Evolutionary conservation across 805 yeast genomes (phyloP), one percentile per base, ranked within the genome.

Genomic region (Phaffomyces opuntiae): DNA sequence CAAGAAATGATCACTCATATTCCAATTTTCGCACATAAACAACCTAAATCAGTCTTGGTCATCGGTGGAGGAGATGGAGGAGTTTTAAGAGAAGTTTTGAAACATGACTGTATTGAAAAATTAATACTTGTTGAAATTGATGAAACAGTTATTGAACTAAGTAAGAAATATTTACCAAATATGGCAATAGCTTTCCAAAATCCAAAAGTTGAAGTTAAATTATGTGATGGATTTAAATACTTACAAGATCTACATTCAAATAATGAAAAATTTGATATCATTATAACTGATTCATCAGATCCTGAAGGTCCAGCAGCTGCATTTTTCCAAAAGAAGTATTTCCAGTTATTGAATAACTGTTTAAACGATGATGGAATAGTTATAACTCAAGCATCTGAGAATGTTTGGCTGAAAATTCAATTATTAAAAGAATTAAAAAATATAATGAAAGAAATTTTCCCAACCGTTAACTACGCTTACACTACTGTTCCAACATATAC

Each of bases 1-100:
- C 97, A 89, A 67, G 97, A 89, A 62, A 79, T 87, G 81, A 90
- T 89, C 51, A 69, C 95, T 3, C 95, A 90, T 63, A 65, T 87
- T 27, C 90, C 96, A 5, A 59, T 90, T 47, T 80, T 81, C 76
- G 68, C 87, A 11, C 97, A 89, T 66, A 77, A 78, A 4, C 58
- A 71, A 37, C 96, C 97, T 2, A 77, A 76, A 54, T 75, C 73
- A 45, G 95, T 88, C 9, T 74, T 89, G 43, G 93, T 89, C 29
- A 86, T 89, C 56, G 97, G 97, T 26, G 97, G 97, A 25, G 97
- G 97, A 38, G 97, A 89, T 63, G 96, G 97, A 52, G 97, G 97
- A 50, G 96, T 89, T 19, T 68, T 90, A 34, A 75, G 97, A 57
- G 97, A 89, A 63, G 81, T 87, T 16, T 78, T 87, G 39, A 90